These are phyloP conservation scores for Fusarium torreyae DNA, from an alignment of 2,329 filamentous ascomycete species.

Conservation along the genomic window DNA sequence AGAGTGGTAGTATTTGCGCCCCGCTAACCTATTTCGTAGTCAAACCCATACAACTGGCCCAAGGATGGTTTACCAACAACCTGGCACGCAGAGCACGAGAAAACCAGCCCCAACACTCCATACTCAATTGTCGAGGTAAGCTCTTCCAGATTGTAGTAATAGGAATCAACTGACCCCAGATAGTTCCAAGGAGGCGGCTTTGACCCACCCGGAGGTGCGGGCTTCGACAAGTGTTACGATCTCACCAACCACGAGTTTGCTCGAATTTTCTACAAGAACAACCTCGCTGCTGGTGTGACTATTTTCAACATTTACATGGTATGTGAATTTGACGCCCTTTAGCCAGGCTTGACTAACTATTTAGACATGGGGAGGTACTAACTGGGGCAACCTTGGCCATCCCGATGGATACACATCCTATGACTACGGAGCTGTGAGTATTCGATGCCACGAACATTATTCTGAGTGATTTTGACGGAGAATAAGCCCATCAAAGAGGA, in stretches of 20 bases:
- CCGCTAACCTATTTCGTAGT: slow-evolving; percentile 23
- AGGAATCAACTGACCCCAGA: neutral
- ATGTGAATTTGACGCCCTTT: neutral
- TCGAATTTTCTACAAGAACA: slow-evolving; percentile 85
- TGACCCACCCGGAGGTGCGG: slow-evolving; percentile 81
- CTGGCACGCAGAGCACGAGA: slow-evolving; percentile 69
- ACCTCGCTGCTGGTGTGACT: slow-evolving; percentile 74
- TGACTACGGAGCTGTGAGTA: slow-evolving; percentile 65
- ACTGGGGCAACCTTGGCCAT: slow-evolving; percentile 86
- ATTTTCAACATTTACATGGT: slow-evolving; percentile 85
- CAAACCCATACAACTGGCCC: slow-evolving; percentile 65
- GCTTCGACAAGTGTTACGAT: slow-evolving; percentile 76
- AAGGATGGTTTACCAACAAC: slow-evolving; percentile 55
- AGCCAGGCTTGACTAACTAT: neutral
- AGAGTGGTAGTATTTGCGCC: fast-evolving
- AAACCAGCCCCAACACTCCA: slow-evolving; percentile 75
- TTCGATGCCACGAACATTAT: fast-evolving
- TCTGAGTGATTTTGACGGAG: neutral
- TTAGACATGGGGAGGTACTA: slow-evolving; percentile 81
- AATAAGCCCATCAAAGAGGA: slow-evolving; percentile 73
- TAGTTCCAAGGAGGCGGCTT: slow-evolving; percentile 80
- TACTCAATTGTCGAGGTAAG: slow-evolving; percentile 68
- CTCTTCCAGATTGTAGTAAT: fast-evolving
- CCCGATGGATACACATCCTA: slow-evolving; percentile 74
- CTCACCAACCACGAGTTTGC: slow-evolving; percentile 82